Conservation (phyloP, 495 filamentous ascomycete species). For the Viridothelium virens region DNA sequence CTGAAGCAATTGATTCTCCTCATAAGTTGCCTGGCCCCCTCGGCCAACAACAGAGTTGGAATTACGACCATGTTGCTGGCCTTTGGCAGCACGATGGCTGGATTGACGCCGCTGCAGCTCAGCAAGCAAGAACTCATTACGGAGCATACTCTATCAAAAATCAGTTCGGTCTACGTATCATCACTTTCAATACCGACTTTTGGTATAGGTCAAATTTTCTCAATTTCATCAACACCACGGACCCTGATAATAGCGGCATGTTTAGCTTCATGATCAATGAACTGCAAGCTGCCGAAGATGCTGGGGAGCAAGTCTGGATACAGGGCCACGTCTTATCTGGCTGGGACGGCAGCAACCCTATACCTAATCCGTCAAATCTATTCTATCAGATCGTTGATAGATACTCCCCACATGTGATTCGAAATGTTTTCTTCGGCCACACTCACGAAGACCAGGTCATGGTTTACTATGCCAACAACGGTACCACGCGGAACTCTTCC, state of each 20-base stretch:
- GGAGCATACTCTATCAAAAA: conserved; percentile 30
- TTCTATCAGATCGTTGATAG: conserved; percentile 37
- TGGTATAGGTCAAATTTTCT: conserved; percentile 29
- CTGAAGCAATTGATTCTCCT: conserved; percentile 44
- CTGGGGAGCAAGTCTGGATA: conserved; percentile 37
- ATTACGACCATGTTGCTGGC: conserved; percentile 29
- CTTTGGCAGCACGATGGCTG: conserved; percentile 31
- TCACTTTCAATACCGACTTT: conserved; percentile 35
- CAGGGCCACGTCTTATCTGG: conserved; percentile 35
- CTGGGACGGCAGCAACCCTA: conserved; percentile 31
- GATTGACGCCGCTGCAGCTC: conserved; percentile 22
- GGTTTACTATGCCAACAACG: conserved; percentile 37
- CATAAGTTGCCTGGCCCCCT: conserved; percentile 46
- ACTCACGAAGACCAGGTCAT: conserved; percentile 35
- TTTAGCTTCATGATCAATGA: conserved; percentile 34
- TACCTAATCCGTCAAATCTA: conserved; percentile 33
- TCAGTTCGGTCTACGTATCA: conserved; percentile 29
- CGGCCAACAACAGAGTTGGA: conserved; percentile 41
- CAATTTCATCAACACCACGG: conserved; percentile 37
- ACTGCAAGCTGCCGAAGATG: conserved; percentile 34
- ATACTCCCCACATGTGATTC: conserved; percentile 34
- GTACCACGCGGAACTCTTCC: conserved; percentile 26
- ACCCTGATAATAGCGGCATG: conserved; percentile 35
- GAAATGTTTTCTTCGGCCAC: conserved; percentile 35
- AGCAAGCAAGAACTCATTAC: conserved; percentile 27